Percentiles rank a stretch among this genome's conserved stretches.
Conservation (phyloP, 345 rosid genomes). For the Hibiscus trionum region DNA sequence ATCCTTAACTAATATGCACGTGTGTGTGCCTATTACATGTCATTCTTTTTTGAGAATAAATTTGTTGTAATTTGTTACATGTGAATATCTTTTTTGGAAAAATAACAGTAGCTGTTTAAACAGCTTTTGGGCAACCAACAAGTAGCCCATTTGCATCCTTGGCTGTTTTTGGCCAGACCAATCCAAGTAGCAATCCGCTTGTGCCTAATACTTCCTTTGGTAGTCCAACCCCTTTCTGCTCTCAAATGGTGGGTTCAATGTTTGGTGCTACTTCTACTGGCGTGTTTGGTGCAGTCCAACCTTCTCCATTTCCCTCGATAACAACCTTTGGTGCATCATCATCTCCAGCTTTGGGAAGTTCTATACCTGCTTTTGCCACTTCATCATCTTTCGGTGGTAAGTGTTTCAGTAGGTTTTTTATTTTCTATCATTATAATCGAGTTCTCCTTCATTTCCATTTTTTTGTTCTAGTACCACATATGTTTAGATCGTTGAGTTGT, state of each 20-base stretch:
- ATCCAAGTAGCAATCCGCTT: constrained; percentile 54
- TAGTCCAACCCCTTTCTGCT: constrained; percentile 57
- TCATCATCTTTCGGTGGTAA: too few species aligned
- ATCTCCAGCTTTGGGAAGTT: constrained; percentile 66
- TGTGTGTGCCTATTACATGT: background rate
- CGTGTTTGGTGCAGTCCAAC: constrained; percentile 62
- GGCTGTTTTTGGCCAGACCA: constrained; percentile 64
- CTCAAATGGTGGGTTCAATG: constrained; percentile 68
- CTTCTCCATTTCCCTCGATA: constrained; percentile 57
- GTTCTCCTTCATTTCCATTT: background rate
- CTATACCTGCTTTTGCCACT: constrained; percentile 57
- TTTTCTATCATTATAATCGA: background rate
- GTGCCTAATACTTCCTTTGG: constrained; percentile 60
- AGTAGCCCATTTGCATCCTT: constrained; percentile 62
- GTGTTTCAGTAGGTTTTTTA: constrained; percentile 1
- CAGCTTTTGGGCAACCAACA: constrained; percentile 90
- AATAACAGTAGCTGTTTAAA: too few species aligned
- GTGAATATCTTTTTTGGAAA: too few species aligned
- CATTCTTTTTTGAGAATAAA: too few species aligned
- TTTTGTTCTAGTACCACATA: background rate
- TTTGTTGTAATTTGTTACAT: too few species aligned
- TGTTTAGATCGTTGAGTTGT: background rate
- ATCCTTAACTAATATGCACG: background rate
- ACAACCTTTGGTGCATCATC: constrained; percentile 74
- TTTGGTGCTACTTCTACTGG: constrained; percentile 91